Base-by-base conservation (phyloP, 768 basidiomycete genomes). In the Kwoniella sp. region DNA sequence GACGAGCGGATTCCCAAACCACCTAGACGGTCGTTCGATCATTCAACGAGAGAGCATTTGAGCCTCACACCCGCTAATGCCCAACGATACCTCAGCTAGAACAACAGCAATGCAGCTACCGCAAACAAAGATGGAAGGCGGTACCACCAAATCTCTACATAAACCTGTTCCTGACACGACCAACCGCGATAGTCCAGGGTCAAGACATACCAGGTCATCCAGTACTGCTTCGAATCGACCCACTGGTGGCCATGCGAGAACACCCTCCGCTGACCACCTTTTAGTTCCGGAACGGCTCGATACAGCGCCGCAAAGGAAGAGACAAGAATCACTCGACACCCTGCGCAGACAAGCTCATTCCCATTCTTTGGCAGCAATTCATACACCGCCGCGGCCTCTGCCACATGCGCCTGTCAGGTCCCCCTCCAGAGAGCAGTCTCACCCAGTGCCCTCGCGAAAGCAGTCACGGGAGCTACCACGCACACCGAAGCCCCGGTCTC, bases 321-420 rank as follows among this genome's bases (percentile, higher is more conserved):
- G 62, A 41, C 55, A 56, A 47, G 62, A 58, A 38, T 63, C 62
- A 17, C 28, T 57, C 7, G 62, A 63, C 23, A 63, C 54, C 8
- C 54, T 61, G 8, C 28, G 60, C 15, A 20, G 37, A 20, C 51
- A 29, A 20, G 13, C 20, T 28, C 52, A 53, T 12, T 20, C 28
- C 2, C 34, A 45, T 17, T 45, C 41, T 4, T 3, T 20, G 9
- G 41, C 41, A 11, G 15, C 41, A 17, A n/a, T n/a, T n/a, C 41
- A 7, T 45, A 9, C 41, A 11, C 41, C 34, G 5, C 7, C 34
- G 7, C 34, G 34, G 34, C 5, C 41, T 8, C 41, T 45, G 4
- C 41, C 34, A 34, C 34, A 34, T 5, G 34, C 34, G 13, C 34
- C 34, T 5, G 13, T 34, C 13, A 45, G 41, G 15, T 17, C 41